Percentiles rank a stretch among this genome's conserved stretches.
These are phyloP conservation scores for Penicillium macrosclerotiorum DNA, from an alignment of 495 filamentous ascomycete species.

Conservation along the genomic window DNA sequence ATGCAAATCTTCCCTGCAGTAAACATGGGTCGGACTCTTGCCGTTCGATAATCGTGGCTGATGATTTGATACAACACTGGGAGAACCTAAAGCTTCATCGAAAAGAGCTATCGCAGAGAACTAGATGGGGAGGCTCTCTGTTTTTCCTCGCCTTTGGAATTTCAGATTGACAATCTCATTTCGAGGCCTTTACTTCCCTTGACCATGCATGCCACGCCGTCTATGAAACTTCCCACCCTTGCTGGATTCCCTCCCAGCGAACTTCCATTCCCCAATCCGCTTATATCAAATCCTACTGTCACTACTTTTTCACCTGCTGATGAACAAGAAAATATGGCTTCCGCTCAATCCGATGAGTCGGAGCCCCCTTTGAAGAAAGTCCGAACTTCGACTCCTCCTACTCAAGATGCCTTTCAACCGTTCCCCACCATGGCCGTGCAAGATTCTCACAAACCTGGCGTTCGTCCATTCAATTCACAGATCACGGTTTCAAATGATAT, in stretches of 20 bases:
- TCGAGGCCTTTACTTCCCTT: slow-evolving; percentile 4
- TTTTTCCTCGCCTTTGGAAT: not conserved
- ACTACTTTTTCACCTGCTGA: slow-evolving; percentile 3
- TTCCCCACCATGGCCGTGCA: slow-evolving; percentile 1
- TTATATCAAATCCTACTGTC: slow-evolving; percentile 10
- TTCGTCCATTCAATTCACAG: not conserved
- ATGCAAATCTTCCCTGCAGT: slow-evolving; percentile 4
- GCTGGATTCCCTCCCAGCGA: slow-evolving; percentile 8
- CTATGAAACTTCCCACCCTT: slow-evolving; percentile 12
- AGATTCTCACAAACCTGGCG: not conserved
- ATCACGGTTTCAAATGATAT: slow-evolving; percentile 1
- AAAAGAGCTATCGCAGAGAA: too few relatives aligned
- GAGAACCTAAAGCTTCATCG: not conserved
- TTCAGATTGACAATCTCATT: not conserved
- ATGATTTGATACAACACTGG: not conserved
- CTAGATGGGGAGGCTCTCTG: too few relatives aligned
- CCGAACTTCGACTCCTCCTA: slow-evolving; percentile 12
- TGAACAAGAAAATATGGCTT: not conserved
- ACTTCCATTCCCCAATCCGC: slow-evolving; percentile 13
- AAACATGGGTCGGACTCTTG: slow-evolving; percentile 6
- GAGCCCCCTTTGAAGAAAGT: slow-evolving; percentile 20
- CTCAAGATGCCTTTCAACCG: not conserved
- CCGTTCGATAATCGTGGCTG: slow-evolving; percentile 7
- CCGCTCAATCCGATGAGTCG: slow-evolving; percentile 2
- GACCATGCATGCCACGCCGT: slow-evolving; percentile 15